phyloP scores from a whole-genome alignment of 192 early-diverging fungal species.

The Rhizoclosmatium sp. region DNA sequence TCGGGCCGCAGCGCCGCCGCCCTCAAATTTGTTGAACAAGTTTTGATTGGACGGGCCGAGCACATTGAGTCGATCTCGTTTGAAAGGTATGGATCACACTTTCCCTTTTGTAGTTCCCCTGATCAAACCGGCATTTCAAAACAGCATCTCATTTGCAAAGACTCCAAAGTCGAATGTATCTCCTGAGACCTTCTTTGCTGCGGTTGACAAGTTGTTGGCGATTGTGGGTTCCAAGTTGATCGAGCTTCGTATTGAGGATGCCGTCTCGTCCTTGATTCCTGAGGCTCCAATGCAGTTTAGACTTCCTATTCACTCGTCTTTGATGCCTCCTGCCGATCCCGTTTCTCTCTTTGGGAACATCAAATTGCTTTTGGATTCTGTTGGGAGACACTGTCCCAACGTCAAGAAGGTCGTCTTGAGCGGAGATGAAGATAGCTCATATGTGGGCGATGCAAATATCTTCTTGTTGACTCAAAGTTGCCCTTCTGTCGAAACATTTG shows the following conservation, averaged over 20 bases:
- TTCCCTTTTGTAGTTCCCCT: background rate
- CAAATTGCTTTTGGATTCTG: background rate
- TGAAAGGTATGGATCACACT: background rate
- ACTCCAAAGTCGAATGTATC: background rate
- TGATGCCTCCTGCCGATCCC: background rate
- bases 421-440: background rate
- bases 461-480: slow-evolving; percentile 22
- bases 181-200: slow-evolving; percentile 8
- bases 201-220: background rate
- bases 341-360: slow-evolving; percentile 9
- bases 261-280: background rate
- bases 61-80: slow-evolving; percentile 2
- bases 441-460: slow-evolving; percentile 11
- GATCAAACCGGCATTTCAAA: background rate
- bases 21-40: slow-evolving; percentile 7
- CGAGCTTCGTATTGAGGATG: slow-evolving; percentile 21
- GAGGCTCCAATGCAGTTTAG: background rate
- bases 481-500: slow-evolving; percentile 26
- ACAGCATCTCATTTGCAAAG: background rate
- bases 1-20: background rate
- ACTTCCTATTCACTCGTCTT: background rate
- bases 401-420: slow-evolving; percentile 2
- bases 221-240: background rate
- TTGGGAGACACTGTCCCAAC: slow-evolving; percentile 16
- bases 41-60: background rate